phyloP scores from a whole-genome alignment of 2,329 filamentous ascomycete species.

The Aspergillus piperis region DNA sequence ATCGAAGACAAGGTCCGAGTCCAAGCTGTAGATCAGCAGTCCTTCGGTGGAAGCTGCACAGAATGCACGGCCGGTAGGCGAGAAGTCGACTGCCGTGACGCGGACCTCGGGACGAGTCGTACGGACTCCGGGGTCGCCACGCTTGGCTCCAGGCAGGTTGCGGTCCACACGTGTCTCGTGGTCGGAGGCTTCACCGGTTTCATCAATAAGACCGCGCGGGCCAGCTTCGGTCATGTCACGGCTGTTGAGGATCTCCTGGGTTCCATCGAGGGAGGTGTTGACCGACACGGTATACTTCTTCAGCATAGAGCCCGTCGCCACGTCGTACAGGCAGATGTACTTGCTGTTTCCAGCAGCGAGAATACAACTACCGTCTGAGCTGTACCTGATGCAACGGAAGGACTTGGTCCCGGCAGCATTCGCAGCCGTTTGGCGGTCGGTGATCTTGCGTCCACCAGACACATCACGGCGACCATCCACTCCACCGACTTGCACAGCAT shows the following conservation, averaged over 20 bases:
- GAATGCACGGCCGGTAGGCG: conserved; percentile 84
- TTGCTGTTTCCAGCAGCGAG: conserved; percentile 95
- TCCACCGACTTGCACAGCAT: conserved; percentile 81
- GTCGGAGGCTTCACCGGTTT: conserved; percentile 84
- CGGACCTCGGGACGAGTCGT: conserved; percentile 78
- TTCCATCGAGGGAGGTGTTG: conserved; percentile 93
- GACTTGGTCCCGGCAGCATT: conserved; percentile 88
- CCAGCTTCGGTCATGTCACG: conserved; percentile 88
- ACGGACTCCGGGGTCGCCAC: conserved; percentile 80
- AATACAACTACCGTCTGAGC: conserved; percentile 86
- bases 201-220: conserved; percentile 79
- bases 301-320: conserved; percentile 82
- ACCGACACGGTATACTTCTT: conserved; percentile 96
- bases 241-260: conserved; percentile 95
- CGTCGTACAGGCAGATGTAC: conserved; percentile 97
- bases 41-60: conserved; percentile 95
- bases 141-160: conserved; percentile 79
- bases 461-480: conserved; percentile 89
- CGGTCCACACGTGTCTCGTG: conserved; percentile 79
- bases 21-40: conserved; percentile 87
- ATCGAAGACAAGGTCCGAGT: conserved; percentile 82
- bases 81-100: conserved; percentile 81
- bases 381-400: conserved; percentile 86
- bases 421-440: conserved; percentile 85
- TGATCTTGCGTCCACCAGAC: conserved; percentile 85